Evolutionary conservation across 805 yeast species (phyloP).

Genomic region (Myxozyma nipponensis): DNA sequence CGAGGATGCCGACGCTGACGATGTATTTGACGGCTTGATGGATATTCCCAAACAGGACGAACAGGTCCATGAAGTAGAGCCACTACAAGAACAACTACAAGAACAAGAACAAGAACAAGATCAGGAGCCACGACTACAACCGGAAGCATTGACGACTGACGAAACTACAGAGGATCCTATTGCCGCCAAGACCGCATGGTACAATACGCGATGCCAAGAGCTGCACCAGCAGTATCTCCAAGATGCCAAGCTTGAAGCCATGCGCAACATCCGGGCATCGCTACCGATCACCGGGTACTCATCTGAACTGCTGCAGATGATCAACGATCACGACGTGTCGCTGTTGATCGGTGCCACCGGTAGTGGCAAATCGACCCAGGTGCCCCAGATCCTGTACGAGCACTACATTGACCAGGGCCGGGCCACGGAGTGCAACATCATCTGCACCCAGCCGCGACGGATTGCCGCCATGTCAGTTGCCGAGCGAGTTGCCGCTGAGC

Average conservation of each 20-base stretch:
- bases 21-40: not conserved
- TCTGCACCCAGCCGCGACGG: slow-evolving; percentile 32
- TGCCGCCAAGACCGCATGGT: no score
- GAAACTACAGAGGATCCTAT: no score
- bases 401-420: slow-evolving; percentile 14
- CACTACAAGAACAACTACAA: no score
- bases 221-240: slow-evolving; percentile 2
- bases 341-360: slow-evolving; percentile 31
- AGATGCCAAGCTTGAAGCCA: not conserved
- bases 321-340: slow-evolving; percentile 21
- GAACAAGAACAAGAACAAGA: not conserved
- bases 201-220: not conserved
- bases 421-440: slow-evolving; percentile 26
- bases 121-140: not conserved
- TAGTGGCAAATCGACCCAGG: slow-evolving; percentile 32
- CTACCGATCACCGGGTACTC: slow-evolving; percentile 17
- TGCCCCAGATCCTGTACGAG: slow-evolving; percentile 30
- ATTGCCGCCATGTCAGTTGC: slow-evolving; percentile 51
- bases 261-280: slow-evolving; percentile 14
- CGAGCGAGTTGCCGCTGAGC: slow-evolving; percentile 69
- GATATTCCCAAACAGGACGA: no score
- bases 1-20: not conserved
- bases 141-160: not conserved
- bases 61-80: slow-evolving; percentile 5
- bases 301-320: slow-evolving; percentile 16